Conservation (phyloP, 2,329 filamentous ascomycete genomes). For the Arachnomyces sp. region DNA sequence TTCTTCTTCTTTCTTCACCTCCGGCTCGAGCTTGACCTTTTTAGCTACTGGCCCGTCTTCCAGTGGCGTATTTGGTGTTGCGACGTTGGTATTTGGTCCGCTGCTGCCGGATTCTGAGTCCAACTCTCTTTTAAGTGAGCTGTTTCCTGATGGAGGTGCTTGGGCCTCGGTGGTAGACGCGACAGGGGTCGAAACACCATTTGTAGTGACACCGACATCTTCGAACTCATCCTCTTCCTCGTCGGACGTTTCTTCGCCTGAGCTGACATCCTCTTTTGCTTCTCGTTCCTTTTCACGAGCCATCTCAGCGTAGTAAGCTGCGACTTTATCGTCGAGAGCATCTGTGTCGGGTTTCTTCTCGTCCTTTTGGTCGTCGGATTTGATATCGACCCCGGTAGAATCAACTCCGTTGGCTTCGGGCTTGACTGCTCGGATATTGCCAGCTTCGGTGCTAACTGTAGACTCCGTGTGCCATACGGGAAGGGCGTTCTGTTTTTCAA, state of each 20-base stretch:
- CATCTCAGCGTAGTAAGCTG: conserved; percentile 41
- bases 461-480: conserved; percentile 48
- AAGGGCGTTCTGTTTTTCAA: conserved; percentile 46
- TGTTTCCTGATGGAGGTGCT: conserved; percentile 8
- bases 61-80: conserved; percentile 29
- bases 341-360: conserved; percentile 36
- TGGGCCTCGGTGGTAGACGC: conserved; percentile 14
- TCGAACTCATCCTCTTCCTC: conserved; percentile 36
- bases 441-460: conserved; percentile 29
- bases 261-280: conserved; percentile 34
- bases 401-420: conserved; percentile 9
- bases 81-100: conserved; percentile 28
- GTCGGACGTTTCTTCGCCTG: conserved; percentile 32
- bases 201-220: conserved; percentile 33
- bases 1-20: conserved; percentile 29
- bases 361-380: conserved; percentile 34
- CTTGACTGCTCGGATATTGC: conserved; percentile 8
- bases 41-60: conserved; percentile 36
- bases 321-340: conserved; percentile 39
- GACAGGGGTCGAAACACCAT: conserved; percentile 29
- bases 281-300: conserved; percentile 36
- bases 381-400: conserved; percentile 18
- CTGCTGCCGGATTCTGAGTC: conserved; percentile 34
- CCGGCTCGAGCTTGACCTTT: conserved; percentile 35
- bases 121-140: conserved; percentile 31